Conservation (phyloP, 2,329 filamentous ascomycete genomes). For the Myriosclerotinia scirpicola region DNA sequence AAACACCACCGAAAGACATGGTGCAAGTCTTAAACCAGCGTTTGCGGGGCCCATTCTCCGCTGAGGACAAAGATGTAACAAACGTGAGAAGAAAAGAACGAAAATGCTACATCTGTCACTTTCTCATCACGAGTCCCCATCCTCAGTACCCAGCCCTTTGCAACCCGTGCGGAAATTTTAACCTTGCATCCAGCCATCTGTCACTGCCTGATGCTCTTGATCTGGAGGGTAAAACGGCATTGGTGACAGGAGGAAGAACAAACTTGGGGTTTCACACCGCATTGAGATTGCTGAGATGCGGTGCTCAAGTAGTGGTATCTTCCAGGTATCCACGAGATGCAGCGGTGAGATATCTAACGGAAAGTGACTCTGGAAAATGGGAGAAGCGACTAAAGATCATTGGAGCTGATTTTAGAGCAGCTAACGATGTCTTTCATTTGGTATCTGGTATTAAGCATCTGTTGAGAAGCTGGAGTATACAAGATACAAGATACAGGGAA, state of each 20-base stretch:
- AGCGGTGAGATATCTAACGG: slow-evolving; percentile 23
- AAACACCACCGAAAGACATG: not conserved
- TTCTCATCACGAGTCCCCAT: slow-evolving; percentile 15
- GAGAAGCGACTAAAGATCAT: slow-evolving; percentile 21
- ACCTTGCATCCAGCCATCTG: slow-evolving; percentile 26
- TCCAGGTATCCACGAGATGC: slow-evolving; percentile 29
- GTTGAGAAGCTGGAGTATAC: not conserved
- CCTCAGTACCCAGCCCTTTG: slow-evolving; percentile 27
- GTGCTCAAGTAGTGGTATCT: slow-evolving; percentile 28
- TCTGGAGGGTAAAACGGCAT: slow-evolving; percentile 24
- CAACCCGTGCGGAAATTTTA: slow-evolving; percentile 29
- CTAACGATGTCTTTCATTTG: slow-evolving; percentile 13
- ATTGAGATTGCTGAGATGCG: slow-evolving; percentile 26
- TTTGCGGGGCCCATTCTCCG: not conserved
- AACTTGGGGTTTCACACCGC: slow-evolving; percentile 29
- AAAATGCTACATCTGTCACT: slow-evolving; percentile 14
- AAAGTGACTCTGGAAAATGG: slow-evolving; percentile 24
- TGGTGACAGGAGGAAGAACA: slow-evolving; percentile 28
- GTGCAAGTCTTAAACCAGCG: slow-evolving; percentile 1
- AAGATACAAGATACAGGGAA: not conserved
- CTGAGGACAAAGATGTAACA: not conserved
- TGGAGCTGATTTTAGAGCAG: slow-evolving; percentile 20
- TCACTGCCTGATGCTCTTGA: slow-evolving; percentile 27
- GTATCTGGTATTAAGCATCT: not conserved
- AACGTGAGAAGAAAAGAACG: not conserved